Conservation (phyloP, 1,284 basidiomycete genomes). For the Meira nashicola region DNA sequence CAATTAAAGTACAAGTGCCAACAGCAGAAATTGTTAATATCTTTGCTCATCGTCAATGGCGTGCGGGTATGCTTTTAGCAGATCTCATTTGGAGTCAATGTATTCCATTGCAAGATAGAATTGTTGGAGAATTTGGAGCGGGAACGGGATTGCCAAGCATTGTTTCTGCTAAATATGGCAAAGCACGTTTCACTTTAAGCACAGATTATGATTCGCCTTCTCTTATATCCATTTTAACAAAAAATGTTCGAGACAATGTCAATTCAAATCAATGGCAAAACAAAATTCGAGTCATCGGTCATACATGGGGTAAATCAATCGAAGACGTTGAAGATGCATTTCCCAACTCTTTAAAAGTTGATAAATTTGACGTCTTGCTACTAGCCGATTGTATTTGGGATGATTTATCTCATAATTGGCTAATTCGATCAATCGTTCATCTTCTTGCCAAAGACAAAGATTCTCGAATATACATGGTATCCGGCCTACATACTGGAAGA, state of each 20-base stretch:
- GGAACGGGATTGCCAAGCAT: conserved; percentile 88
- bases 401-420: conserved; percentile 38
- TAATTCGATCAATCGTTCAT: conserved; percentile 32
- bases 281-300: conserved; percentile 28
- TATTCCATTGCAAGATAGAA: neutral
- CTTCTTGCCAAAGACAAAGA: conserved; percentile 18
- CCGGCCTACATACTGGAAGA: conserved; percentile 47
- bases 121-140: conserved; percentile 71
- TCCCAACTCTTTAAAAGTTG: conserved; percentile 11
- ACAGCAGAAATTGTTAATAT: conserved; percentile 45
- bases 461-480: conserved; percentile 41
- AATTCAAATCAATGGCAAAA: neutral
- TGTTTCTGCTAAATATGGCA: conserved; percentile 31
- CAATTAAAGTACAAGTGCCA: conserved; percentile 35
- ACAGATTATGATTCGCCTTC: conserved; percentile 46
- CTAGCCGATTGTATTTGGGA: conserved; percentile 52
- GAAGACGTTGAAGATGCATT: conserved; percentile 43
- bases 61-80: conserved; percentile 48
- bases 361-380: conserved; percentile 30
- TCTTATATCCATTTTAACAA: conserved; percentile 38
- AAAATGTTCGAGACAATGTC: conserved; percentile 28
- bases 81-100: conserved; percentile 23
- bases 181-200: conserved; percentile 14
- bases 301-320: conserved; percentile 40
- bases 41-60: conserved; percentile 51